Base-by-base conservation (phyloP, 345 rosid genomes). In the Aquilaria sinensis region DNA sequence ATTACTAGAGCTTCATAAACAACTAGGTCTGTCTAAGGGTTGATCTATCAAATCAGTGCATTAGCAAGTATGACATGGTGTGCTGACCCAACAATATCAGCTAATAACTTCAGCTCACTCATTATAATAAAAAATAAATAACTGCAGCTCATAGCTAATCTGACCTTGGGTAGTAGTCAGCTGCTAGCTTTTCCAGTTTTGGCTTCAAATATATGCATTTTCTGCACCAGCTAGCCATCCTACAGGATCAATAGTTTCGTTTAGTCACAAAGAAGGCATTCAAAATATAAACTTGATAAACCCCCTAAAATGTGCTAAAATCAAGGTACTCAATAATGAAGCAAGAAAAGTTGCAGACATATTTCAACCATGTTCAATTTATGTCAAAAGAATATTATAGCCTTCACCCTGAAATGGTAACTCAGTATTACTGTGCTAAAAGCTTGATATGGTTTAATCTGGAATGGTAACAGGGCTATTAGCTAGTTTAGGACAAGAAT, bases 201-300 rank as follows among this genome's bases (percentile, higher is more conserved):
- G 99, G 99, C 68, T 80, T 86, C 71, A 94, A 72, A 71, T 86
- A 90, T 52, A 90, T 82, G 68, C 97, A 90, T 76, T 93, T 93
- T 69, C 97, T 86, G 79, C 98, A 93, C 97, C 97, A 93, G 76
- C 75, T 81, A 57, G 97, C 98, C 88, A 85, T 86, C 98, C 97
- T 93, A 78, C 81, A 83, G 57, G 63, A 62, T 66, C 74, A 74
- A 51, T 23, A 63, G 60, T 61, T 51, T 43, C 61, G n/a, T 41
- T 23, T 67, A 69, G 70, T 68, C 63, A 59, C 43, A 51, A 64
- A 41, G 0, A 51, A 30, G 3, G 15, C 12, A 55, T 14, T 41
- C 12, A 4, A 31, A 53, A 48, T 23, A 10, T 30, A 63, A 48
- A 31, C 33, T 33, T 13, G 34, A 45, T 47, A 10, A 45, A 48